Base-by-base conservation (phyloP, 2,329 filamentous ascomycete genomes). In the Beauveria brongniartii region DNA sequence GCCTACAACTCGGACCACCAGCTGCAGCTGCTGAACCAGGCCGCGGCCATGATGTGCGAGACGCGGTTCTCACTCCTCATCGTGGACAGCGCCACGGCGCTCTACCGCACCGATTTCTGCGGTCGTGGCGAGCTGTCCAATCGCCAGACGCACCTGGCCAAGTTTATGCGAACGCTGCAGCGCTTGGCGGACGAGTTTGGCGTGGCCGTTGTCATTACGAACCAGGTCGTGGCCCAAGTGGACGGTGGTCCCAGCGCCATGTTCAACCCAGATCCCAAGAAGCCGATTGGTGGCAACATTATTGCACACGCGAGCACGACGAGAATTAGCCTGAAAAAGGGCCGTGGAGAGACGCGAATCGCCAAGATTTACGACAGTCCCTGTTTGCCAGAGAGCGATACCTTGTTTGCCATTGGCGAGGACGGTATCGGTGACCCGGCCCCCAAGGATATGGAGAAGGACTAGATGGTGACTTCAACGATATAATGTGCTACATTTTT, bases 331-430 rank as follows among this genome's bases (percentile, higher is more conserved):
- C 74, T 99, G 71, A 97, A 96, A 79, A 99, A 99, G 75, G 95
- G 94, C 1, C 83, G 94, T 60, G 94, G 84, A 34, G 94, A 99
- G 80, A 99, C 94, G 24, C 85, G 94, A 78, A 91, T 99, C 67
- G 96, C 94, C 78, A 99, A 97, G 81, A 99, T 99, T 64, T 99
- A 99, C 72, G 95, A 99, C 76, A 97, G 92, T 68, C 94, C 94
- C 2, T 99, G 94, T 75, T 78, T 99, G 65, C 94, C 94, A 0
- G 94, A 99, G 77, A 95, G 91, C 69, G 95, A 99, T 74, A 96
- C 91, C 71, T 77, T 97, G 67, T 99, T 99, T 76, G 93, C 94
- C 52, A 99, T 99, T 72, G 91, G 91, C 61, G 95, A 97, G 75
- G 92, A 97, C 72, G 94, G 94, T 48, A 99, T 99, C 70, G 91